Evolutionary conservation across 208 protist species (phyloP).

Genomic region (Crithidia fasciculata): DNA sequence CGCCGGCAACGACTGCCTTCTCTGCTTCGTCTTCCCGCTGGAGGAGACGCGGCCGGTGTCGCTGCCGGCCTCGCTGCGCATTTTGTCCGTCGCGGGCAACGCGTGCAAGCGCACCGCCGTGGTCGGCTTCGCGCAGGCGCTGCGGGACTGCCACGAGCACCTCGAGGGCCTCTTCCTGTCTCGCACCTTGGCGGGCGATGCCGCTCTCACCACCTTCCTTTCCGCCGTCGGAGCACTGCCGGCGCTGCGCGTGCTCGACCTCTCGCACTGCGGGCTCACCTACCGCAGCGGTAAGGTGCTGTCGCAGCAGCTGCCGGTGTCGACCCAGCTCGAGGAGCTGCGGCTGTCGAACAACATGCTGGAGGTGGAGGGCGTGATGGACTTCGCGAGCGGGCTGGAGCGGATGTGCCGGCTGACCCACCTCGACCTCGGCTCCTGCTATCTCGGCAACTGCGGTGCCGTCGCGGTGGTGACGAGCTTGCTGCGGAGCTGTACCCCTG

Average conservation of each 20-base stretch:
- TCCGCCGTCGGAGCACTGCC: constrained; percentile 28
- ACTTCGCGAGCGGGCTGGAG: constrained; percentile 47
- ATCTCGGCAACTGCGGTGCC: constrained; percentile 59
- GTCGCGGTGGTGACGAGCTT: constrained; percentile 47
- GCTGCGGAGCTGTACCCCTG: constrained; percentile 39
- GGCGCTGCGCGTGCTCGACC: constrained; percentile 50
- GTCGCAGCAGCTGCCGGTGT: constrained; percentile 42
- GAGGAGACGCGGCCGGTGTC: constrained; percentile 13
- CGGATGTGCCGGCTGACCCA: constrained; percentile 40
- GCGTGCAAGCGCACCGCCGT: constrained; percentile 38
- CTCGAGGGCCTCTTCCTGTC: constrained; percentile 60
- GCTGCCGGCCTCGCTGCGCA: constrained; percentile 43
- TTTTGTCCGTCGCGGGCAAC: constrained; percentile 56
- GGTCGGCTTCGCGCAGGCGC: constrained; percentile 29
- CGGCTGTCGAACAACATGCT: constrained; percentile 63
- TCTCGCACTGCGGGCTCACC: constrained; percentile 51
- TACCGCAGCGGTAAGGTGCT: constrained; percentile 52
- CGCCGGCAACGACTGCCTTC: constrained; percentile 49
- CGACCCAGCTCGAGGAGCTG: constrained; percentile 48
- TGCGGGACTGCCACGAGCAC: constrained; percentile 29
- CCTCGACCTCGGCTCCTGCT: constrained; percentile 50
- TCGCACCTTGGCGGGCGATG: constrained; percentile 47
- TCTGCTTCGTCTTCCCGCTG: constrained; percentile 37
- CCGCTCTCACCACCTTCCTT: constrained; percentile 28
- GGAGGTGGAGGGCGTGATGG: constrained; percentile 56